Conservation (phyloP, 169 alveolate species). For the Eimeria necatrix region DNA sequence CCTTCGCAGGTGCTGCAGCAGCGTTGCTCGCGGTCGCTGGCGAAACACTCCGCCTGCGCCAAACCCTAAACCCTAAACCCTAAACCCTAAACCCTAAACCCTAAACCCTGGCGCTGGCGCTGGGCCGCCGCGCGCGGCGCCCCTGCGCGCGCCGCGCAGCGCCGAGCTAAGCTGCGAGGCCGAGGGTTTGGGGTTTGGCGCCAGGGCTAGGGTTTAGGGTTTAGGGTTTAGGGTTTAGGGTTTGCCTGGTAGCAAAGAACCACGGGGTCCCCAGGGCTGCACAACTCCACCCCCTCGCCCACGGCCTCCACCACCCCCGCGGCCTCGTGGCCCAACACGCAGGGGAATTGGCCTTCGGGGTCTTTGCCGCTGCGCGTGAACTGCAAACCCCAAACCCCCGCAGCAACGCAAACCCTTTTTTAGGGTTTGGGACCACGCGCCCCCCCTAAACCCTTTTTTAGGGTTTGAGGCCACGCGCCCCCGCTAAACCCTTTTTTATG, state of each 20-base stretch:
- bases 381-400: neutral
- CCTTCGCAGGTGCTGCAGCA: conserved; percentile 77
- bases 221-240: neutral
- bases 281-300: conserved; percentile 92
- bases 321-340: conserved; percentile 93
- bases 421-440: too few species aligned
- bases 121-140: neutral
- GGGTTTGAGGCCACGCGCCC: too few species aligned
- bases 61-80: neutral
- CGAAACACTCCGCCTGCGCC: conserved; percentile 81
- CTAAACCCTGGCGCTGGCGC: neutral
- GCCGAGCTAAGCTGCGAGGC: neutral
- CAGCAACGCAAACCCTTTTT: too few species aligned
- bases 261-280: conserved; percentile 91
- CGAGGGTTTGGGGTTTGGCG: too few species aligned
- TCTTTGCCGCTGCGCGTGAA: conserved; percentile 90
- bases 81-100: neutral
- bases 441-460: too few species aligned
- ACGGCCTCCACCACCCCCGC: conserved; percentile 92
- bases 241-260: conserved; percentile 88
- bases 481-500: too few species aligned
- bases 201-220: neutral
- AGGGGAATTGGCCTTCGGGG: conserved; percentile 92
- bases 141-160: neutral
- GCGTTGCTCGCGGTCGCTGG: conserved; percentile 32